Conservation (phyloP, 352 stramenopile species). For the Labyrinthula sp. region DNA sequence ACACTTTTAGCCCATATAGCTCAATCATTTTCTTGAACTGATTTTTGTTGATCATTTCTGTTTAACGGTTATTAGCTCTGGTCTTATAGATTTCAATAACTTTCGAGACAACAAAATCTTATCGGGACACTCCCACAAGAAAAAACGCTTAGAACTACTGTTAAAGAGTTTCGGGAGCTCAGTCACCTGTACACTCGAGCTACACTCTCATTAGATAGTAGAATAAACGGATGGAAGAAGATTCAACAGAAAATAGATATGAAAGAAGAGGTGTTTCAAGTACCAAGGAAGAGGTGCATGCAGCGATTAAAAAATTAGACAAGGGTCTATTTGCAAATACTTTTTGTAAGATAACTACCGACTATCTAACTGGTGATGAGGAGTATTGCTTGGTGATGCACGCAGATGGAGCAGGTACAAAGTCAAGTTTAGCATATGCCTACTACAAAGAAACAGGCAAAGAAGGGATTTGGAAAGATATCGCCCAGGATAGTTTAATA, state of each 20-base stretch:
- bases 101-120: too few relatives aligned
- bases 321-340: conserved; percentile 36
- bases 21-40: too few relatives aligned
- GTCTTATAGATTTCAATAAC: too few relatives aligned
- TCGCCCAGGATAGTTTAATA: conserved; percentile 35
- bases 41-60: too few relatives aligned
- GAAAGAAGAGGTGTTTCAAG: conserved; percentile 33
- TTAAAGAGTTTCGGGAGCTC: too few relatives aligned
- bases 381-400: conserved; percentile 36
- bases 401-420: conserved; percentile 36
- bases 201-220: too few relatives aligned
- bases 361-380: conserved; percentile 32
- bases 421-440: conserved; percentile 35
- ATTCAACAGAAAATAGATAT: conserved; percentile 26
- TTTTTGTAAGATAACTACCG: conserved; percentile 37
- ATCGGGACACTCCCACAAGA: too few relatives aligned
- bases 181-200: too few relatives aligned
- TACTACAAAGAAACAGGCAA: conserved; percentile 38
- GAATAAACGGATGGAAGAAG: not conserved
- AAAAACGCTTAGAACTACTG: too few relatives aligned
- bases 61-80: too few relatives aligned
- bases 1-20: too few relatives aligned
- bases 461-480: conserved; percentile 35
- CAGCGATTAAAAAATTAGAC: conserved; percentile 35
- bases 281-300: conserved; percentile 36